These are phyloP conservation scores for Paramarasmius palmivorus DNA, from an alignment of 1,284 basidiomycete species.

Conservation along the genomic window DNA sequence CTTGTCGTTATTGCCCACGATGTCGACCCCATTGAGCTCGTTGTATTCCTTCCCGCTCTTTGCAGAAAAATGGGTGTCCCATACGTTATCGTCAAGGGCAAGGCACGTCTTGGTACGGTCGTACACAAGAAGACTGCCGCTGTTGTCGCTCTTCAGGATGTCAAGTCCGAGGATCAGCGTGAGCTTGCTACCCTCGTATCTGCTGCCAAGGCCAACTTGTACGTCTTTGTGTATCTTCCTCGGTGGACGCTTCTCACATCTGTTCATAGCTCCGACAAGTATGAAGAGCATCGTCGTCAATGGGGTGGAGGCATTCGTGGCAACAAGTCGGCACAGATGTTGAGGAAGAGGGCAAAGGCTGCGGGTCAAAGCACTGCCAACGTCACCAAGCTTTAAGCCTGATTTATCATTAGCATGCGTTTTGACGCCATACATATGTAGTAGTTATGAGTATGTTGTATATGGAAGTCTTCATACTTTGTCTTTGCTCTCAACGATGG, in stretches of 20 bases:
- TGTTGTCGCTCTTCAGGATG: constrained; percentile 89
- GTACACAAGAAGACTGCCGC: constrained; percentile 99
- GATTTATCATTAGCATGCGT: no score
- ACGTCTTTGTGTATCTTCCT: constrained; percentile 27
- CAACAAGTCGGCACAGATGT: constrained; percentile 90
- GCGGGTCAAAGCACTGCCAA: constrained; percentile 65
- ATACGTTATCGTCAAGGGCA: constrained; percentile 98
- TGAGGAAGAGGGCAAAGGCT: constrained; percentile 94
- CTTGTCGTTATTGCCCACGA: constrained; percentile 98
- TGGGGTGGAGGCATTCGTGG: constrained; percentile 98
- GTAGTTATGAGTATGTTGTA: no score
- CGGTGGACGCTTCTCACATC: constrained; percentile 7
- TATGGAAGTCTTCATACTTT: no score
- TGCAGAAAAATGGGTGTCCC: constrained; percentile 99
- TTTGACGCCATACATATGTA: no score
- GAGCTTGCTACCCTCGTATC: constrained; percentile 92
- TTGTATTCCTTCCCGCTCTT: constrained; percentile 96
- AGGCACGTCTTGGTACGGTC: constrained; percentile 95
- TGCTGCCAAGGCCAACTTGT: constrained; percentile 98
- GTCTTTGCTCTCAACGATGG: no score
- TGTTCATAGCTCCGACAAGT: constrained; percentile 84
- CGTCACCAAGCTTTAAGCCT: constrained; percentile 60
- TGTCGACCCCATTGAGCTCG: constrained; percentile 98
- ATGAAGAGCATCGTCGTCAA: constrained; percentile 86
- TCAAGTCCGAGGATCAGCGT: constrained; percentile 91